Base-by-base conservation (phyloP, 2,329 filamentous ascomycete species). In the Metarhizium humberi region DNA sequence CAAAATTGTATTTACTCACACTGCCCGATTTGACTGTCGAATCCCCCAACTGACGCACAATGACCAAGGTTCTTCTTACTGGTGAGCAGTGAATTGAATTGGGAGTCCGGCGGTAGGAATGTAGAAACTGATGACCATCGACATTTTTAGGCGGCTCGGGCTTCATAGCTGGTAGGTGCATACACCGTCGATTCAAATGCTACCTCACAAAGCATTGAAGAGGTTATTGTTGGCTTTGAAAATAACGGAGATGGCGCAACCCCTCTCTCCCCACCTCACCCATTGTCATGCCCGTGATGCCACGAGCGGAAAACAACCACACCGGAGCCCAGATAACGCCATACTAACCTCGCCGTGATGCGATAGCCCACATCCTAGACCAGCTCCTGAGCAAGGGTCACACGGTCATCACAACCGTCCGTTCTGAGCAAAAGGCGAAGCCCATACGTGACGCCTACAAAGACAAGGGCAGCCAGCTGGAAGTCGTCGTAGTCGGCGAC, bases 401-500 rank as follows among this genome's bases (percentile, higher is more conserved):
- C 66, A 68, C 70, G 25, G 78, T 82, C 49, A 71, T 82, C 57
- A 81, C 79, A 42, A 83, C 80, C 1, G 79, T 82, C 53, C 76
- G 80, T 49, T 75, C 73, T 49, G 73, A 81, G 58, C 71, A 74
- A 50, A 82, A 83, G 64, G 79, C 79, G 18, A 61, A 72, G 48
- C 74, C 73, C 61, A 78, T 84, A 58, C 74, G 75, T 50, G 69
- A 72, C 52, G 75, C 78, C 10, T 73, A 81, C 64, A 71, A 76
- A 2, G 66, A 68, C 20, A 65, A 74, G 57, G 64, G 63, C 56
- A 71, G 74, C 14, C 71, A 73, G 36, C 76, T 84, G 18, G 63
- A 70, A 36, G 71, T 79, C 13, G 73, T 68, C 55, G 84, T 94
- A 61, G 89, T 95, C 29, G 82, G 86, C 18, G 90, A 95, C 66